Evolutionary conservation across 2,329 filamentous ascomycete genomes (phyloP).

Genomic region (Tolypocladium cylindrosporum): DNA sequence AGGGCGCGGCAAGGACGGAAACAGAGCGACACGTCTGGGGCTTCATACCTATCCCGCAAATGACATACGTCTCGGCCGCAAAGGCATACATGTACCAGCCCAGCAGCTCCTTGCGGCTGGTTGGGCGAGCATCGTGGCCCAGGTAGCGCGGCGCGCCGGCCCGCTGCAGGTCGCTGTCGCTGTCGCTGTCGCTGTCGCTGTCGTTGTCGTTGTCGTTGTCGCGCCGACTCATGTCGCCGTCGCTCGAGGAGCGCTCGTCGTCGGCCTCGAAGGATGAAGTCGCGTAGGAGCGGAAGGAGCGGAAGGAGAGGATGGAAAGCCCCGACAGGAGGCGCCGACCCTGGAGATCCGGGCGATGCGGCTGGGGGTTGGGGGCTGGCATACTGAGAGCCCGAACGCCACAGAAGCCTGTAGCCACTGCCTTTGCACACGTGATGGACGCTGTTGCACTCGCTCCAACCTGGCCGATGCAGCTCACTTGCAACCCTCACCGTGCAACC

Average conservation of each 20-base stretch:
- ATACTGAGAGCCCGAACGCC: conserved; percentile 1
- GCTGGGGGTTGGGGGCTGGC: conserved; percentile 5
- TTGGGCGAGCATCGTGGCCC: conserved; percentile 81
- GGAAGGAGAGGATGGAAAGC: conserved; percentile 42
- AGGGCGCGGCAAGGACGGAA: neutral
- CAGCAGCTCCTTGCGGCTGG: conserved; percentile 74
- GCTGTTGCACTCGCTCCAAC: neutral
- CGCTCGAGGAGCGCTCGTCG: conserved; percentile 50
- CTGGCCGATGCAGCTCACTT: neutral
- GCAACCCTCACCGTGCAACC: neutral
- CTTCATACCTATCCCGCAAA: conserved; percentile 63
- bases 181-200: conserved; percentile 23
- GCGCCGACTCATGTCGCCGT: conserved; percentile 23
- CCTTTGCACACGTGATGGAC: neutral
- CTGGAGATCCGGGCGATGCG: conserved; percentile 31
- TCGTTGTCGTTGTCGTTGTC: conserved; percentile 13
- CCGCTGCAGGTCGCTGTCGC: conserved; percentile 13
- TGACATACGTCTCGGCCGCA: conserved; percentile 91
- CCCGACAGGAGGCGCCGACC: conserved; percentile 34
- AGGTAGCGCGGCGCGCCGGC: conserved; percentile 47
- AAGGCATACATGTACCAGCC: conserved; percentile 97
- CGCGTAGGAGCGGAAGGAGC: conserved; percentile 43
- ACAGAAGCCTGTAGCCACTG: neutral
- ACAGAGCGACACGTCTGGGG: neutral
- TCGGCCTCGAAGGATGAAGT: conserved; percentile 59